Evolutionary conservation across 1,139 yeast species (phyloP), one percentile per base, ranked within the genome.

Genomic region (Suhomyces maxii): DNA sequence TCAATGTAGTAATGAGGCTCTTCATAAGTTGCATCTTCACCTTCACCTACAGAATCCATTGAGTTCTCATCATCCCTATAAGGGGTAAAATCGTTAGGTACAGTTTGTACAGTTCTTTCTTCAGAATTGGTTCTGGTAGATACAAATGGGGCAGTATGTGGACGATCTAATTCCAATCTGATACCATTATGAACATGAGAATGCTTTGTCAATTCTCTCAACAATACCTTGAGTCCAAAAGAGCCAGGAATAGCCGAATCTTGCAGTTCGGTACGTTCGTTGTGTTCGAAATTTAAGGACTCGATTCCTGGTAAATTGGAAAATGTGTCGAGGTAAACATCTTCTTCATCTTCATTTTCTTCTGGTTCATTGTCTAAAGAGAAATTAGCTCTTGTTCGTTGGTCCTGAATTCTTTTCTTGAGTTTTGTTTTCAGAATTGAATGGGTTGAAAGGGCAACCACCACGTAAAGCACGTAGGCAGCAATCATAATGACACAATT

Each of bases 401-500:
- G 60, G 9, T 67, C 64, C 39, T 65, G 54, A 26, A 63, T 43
- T 23, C 54, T 50, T 31, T 53, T 57, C 11, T 55, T 52, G 2
- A 62, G 56, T 31, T 53, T 53, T 9, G 53, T 49, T 47, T 62
- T 63, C 30, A 61, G 53, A 3, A 55, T 45, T 0, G 73, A 61
- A 52, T 71, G 76, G 13, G 57, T 53, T 23, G 62, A 55, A 10
- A 74, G 56, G 7, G 71, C 74, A 35, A 79, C 69, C 0, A 67
- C 42, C 3, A 86, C 90, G 57, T 86, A 87, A 1, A 64, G 43
- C 0, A 75, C 49, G 57, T 87, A 87, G 3, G 82, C 59, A 0
- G 58, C 57, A 2, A 84, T 68, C 65, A 87, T 69, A 6, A 73
- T 55, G 0, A 73, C 46, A 51, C 87, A 79, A 48, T 77, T 79